Evolutionary conservation across 2,329 filamentous ascomycete species (phyloP).

Genomic region (Paracamarosporium sp.): DNA sequence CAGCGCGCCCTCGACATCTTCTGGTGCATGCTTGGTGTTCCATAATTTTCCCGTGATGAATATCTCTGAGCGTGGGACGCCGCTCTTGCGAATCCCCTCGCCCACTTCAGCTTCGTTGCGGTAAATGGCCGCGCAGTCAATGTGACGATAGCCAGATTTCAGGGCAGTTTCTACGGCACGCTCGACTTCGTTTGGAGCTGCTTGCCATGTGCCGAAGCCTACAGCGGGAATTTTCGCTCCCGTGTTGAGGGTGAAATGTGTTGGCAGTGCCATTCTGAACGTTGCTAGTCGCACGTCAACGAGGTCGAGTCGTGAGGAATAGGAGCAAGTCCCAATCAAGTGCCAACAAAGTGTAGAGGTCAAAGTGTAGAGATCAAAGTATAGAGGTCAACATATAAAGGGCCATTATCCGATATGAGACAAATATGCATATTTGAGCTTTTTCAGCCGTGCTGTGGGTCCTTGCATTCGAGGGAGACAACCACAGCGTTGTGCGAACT

Average conservation of each 20-base stretch:
- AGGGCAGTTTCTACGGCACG: constrained; percentile 43
- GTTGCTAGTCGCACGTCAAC: too few species aligned
- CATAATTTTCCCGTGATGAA: constrained; percentile 82
- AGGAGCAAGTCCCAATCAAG: too few species aligned
- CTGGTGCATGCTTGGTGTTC: constrained; percentile 76
- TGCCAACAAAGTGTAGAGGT: too few species aligned
- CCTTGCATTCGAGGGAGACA: too few species aligned
- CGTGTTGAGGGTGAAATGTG: constrained; percentile 63
- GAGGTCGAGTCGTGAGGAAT: too few species aligned
- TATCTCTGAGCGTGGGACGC: constrained; percentile 68
- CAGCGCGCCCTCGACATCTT: constrained; percentile 62
- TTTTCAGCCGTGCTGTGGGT: too few species aligned
- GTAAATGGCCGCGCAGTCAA: constrained; percentile 77
- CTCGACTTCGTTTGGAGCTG: background rate
- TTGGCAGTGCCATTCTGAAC: constrained; percentile 31
- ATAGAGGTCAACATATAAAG: too few species aligned
- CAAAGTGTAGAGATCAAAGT: too few species aligned
- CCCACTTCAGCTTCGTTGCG: constrained; percentile 79
- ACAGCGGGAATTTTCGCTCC: constrained; percentile 78
- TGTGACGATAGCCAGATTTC: constrained; percentile 72
- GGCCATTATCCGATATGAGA: too few species aligned
- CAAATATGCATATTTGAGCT: too few species aligned
- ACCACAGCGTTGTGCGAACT: too few species aligned
- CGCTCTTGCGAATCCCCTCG: constrained; percentile 68
- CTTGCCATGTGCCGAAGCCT: constrained; percentile 65